Evolutionary conservation across 306 rosid genomes (phyloP).

Genomic region (Cucumis cinereus): DNA sequence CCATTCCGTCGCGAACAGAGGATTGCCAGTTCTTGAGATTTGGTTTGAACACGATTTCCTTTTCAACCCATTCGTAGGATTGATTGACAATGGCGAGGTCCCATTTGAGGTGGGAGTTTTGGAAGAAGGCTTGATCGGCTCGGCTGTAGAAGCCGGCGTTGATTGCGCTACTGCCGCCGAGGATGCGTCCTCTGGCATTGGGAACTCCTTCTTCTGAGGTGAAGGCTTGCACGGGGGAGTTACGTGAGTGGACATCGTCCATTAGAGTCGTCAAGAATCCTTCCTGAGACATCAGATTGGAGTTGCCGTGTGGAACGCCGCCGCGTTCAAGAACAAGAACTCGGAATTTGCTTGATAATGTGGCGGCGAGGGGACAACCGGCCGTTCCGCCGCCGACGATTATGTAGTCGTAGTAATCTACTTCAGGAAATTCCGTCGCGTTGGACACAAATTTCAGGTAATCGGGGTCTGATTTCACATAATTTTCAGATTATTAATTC

Average conservation of each 20-base stretch:
- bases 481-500: no score
- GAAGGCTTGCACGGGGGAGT: slow-evolving; percentile 62
- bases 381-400: slow-evolving; percentile 91
- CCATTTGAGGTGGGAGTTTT: slow-evolving; percentile 33
- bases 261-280: slow-evolving; percentile 62
- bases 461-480: slow-evolving; percentile 12
- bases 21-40: slow-evolving; percentile 63
- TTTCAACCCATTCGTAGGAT: slow-evolving; percentile 79
- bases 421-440: slow-evolving; percentile 44
- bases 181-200: slow-evolving; percentile 85
- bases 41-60: slow-evolving; percentile 51
- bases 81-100: slow-evolving; percentile 38
- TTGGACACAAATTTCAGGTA: slow-evolving; percentile 48
- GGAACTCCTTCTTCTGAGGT: slow-evolving; percentile 73
- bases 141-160: slow-evolving; percentile 93
- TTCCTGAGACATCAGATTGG: slow-evolving; percentile 54
- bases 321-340: slow-evolving; percentile 77
- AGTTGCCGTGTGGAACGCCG: slow-evolving; percentile 25
- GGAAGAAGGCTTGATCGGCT: slow-evolving; percentile 52
- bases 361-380: slow-evolving; percentile 88
- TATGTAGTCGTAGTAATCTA: slow-evolving; percentile 79
- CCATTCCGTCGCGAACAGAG: slow-evolving; percentile 61
- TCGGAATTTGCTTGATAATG: slow-evolving; percentile 34
- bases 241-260: slow-evolving; percentile 17
- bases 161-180: slow-evolving; percentile 88